Base-by-base conservation (phyloP, 805 yeast species). In the Wickerhamia fluorescens region DNA sequence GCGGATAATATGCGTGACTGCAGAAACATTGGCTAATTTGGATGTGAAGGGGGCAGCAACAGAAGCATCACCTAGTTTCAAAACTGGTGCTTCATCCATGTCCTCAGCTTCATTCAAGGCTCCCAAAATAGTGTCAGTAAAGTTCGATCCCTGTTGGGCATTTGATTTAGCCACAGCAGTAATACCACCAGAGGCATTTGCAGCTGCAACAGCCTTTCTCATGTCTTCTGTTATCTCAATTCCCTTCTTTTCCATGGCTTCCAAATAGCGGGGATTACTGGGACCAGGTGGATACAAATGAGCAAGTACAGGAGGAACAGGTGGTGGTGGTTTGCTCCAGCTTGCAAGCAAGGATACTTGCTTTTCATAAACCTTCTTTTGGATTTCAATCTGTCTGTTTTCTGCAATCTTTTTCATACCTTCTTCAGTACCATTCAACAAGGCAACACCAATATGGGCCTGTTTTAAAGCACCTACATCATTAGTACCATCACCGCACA, bases 401-500 rank as follows among this genome's bases (percentile, higher is more conserved):
- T 89, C 96, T 30, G 81, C 85, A 35, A 88, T 73, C 59, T 87
- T 85, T 60, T 82, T 82, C 75, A 92, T 68, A 26, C 95, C 82
- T 30, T 85, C 96, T 51, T 84, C 95, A 33, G 98, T 88, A 61
- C 97, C 98, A 49, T 92, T 92, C 54, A 92, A 71, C 44, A 92
- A 66, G n/a, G 98, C 98, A 53, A 92, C 84, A 67, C 98, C 98
- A 50, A 92, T 81, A 51, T 92, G 95, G 2, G 98, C 97, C 65
- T 92, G 97, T 58, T 92, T 92, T 61, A 92, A 73, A 31, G 98
- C 98, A 58, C 98, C 98, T 28, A 92, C 98, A 67, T 92, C 98
- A 53, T 92, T 92, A n/a, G 98, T 92, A 61, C 98, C 98, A 61
- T 92, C 98, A 68, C 98, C 98, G 61, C 98, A 92, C 98, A 92